A percentile compares a stretch with the other conserved stretches of the same genome.
Conservation (phyloP, 78 protist genomes). For the Isochrysis galbana region DNA sequence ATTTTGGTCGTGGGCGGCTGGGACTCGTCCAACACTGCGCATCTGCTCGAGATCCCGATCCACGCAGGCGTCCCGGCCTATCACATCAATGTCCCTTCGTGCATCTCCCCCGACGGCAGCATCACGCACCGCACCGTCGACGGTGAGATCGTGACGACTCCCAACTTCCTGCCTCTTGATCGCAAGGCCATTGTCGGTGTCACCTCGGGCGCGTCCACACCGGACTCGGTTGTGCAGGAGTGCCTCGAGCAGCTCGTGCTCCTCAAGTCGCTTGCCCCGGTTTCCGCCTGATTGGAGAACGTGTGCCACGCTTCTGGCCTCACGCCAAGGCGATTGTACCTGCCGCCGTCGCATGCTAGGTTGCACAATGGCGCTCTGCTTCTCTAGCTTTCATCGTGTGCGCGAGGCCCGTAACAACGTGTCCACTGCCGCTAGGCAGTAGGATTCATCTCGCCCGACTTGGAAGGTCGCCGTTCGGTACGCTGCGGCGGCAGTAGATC, state of each 20-base stretch:
- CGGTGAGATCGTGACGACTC: neutral
- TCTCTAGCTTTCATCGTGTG: no score
- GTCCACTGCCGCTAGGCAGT: no score
- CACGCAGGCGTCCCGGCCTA: neutral
- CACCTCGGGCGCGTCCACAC: constrained; percentile 59
- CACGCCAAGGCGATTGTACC: no score
- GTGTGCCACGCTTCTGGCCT: no score
- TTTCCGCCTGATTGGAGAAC: no score
- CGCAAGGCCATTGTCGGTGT: constrained; percentile 33
- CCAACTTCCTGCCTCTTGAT: constrained; percentile 4
- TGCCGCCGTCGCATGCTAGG: no score
- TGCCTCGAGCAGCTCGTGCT: neutral
- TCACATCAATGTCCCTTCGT: constrained; percentile 34
- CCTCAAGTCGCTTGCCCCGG: neutral
- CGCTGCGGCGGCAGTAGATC: no score
- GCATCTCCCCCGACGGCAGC: neutral
- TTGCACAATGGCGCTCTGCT: no score
- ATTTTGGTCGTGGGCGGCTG: constrained; percentile 55
- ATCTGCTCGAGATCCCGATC: constrained; percentile 47
- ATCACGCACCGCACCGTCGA: constrained; percentile 18
- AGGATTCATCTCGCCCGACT: no score
- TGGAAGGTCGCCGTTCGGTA: no score
- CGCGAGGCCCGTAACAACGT: no score
- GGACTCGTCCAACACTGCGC: constrained; percentile 55
- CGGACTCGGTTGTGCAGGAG: constrained; percentile 42